A percentile compares a stretch with the other conserved stretches of the same genome.
Evolutionary conservation across 2,329 filamentous ascomycete genomes (phyloP).

Genomic region (Stagonosporopsis chrysanthemi): DNA sequence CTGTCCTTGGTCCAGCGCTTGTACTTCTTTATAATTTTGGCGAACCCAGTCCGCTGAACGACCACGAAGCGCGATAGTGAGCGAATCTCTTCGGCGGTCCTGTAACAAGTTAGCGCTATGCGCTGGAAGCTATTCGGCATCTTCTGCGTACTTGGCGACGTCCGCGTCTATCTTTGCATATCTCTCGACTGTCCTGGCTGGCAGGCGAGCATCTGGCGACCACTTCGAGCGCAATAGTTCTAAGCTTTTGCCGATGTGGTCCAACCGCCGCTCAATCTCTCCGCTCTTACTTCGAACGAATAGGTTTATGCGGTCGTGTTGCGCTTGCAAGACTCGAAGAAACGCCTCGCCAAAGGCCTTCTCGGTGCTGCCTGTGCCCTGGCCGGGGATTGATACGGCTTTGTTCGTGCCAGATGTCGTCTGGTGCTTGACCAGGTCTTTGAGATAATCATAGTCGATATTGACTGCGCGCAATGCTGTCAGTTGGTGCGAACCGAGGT

Average conservation of each 20-base stretch:
- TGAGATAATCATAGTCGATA: conserved; percentile 87
- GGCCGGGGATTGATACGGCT: conserved; percentile 77
- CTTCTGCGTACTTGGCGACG: conserved; percentile 51
- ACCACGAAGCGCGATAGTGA: conserved; percentile 74
- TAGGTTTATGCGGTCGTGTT: conserved; percentile 79
- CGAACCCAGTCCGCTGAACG: conserved; percentile 78
- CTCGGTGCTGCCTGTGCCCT: conserved; percentile 61
- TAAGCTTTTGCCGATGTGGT: conserved; percentile 52
- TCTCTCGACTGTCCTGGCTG: conserved; percentile 56
- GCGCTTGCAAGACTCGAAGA: conserved; percentile 72
- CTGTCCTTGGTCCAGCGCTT: conserved; percentile 84
- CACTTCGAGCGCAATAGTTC: conserved; percentile 40
- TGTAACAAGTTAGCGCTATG: conserved; percentile 34
- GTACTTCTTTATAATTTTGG: conserved; percentile 87
- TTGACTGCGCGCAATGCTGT: conserved; percentile 66
- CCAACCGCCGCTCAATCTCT: conserved; percentile 74
- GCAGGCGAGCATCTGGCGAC: conserved; percentile 39
- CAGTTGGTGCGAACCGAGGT: conserved; percentile 18
- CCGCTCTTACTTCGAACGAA: conserved; percentile 83
- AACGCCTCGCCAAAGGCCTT: conserved; percentile 74
- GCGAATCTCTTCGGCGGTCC: conserved; percentile 74
- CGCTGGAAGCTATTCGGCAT: too few species aligned
- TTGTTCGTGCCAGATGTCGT: conserved; percentile 74
- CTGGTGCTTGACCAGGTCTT: conserved; percentile 81
- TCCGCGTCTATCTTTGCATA: conserved; percentile 61